Evolutionary conservation across 2,329 filamentous ascomycete genomes (phyloP).

Genomic region (Stagonosporopsis tanaceti): DNA sequence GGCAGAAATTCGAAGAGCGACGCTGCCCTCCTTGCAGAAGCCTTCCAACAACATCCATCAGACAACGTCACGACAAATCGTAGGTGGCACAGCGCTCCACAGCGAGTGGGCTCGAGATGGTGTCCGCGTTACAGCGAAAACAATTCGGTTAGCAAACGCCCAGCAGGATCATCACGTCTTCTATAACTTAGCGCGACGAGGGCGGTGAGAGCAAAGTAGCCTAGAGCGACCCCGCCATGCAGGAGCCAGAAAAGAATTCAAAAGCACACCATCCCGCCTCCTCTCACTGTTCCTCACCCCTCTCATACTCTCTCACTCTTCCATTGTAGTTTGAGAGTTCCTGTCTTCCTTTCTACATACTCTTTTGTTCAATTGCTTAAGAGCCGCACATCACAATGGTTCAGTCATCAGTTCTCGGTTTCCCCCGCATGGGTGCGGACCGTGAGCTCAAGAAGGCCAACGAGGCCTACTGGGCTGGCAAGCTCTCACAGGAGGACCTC

Average conservation of each 20-base stretch:
- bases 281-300: conserved; percentile 17
- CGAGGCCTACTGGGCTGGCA: conserved; percentile 96
- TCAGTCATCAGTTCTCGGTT: conserved; percentile 83
- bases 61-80: neutral
- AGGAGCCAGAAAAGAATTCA: conserved; percentile 40
- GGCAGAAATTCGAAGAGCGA: conserved; percentile 12
- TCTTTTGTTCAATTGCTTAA: conserved; percentile 22
- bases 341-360: conserved; percentile 8
- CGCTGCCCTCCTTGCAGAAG: neutral
- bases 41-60: neutral
- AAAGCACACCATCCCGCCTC: conserved; percentile 48
- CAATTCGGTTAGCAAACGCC: neutral
- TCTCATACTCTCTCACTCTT: conserved; percentile 24
- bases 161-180: conserved; percentile 15
- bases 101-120: conserved; percentile 1
- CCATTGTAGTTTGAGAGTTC: conserved; percentile 19
- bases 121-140: neutral
- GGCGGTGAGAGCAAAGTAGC: conserved; percentile 21
- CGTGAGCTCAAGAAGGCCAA: conserved; percentile 99
- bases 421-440: conserved; percentile 97
- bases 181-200: conserved; percentile 6
- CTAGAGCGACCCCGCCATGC: conserved; percentile 32
- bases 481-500: conserved; percentile 90
- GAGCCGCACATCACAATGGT: conserved; percentile 53
- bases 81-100: neutral